These are phyloP conservation scores for Inga laurina DNA, from an alignment of 306 rosid species.

Conservation along the genomic window DNA sequence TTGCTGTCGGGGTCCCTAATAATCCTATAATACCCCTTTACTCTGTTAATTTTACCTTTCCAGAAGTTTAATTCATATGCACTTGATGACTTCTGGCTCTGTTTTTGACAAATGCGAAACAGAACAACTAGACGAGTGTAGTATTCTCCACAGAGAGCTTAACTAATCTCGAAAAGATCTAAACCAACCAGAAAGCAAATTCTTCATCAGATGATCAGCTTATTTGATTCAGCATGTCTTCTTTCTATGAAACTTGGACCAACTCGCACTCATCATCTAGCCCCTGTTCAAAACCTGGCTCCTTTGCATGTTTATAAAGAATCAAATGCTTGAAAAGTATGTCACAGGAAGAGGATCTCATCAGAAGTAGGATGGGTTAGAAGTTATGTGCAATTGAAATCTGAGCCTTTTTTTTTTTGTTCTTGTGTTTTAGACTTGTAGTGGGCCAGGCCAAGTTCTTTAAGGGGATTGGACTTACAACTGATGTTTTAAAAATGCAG, in stretches of 20 bases:
- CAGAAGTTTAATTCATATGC: background rate
- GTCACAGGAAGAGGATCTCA: background rate
- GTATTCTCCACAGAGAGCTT: background rate
- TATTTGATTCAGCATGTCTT: background rate
- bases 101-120: background rate
- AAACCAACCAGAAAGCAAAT: background rate
- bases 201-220: background rate
- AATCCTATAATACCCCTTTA: background rate
- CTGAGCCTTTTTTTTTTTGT: background rate
- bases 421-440: background rate
- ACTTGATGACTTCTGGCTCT: background rate
- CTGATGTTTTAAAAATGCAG: conserved; percentile 30
- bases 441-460: background rate
- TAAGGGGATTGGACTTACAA: background rate
- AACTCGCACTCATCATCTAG: background rate
- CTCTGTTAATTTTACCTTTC: background rate
- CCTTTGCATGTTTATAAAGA: background rate
- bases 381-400: background rate
- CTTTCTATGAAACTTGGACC: too few species aligned
- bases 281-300: background rate
- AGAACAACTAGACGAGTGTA: background rate
- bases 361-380: background rate
- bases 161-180: background rate
- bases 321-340: too few species aligned
- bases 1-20: background rate